Base-by-base conservation (phyloP, 176 grass and related monocot species). In the Triticum urartu region DNA sequence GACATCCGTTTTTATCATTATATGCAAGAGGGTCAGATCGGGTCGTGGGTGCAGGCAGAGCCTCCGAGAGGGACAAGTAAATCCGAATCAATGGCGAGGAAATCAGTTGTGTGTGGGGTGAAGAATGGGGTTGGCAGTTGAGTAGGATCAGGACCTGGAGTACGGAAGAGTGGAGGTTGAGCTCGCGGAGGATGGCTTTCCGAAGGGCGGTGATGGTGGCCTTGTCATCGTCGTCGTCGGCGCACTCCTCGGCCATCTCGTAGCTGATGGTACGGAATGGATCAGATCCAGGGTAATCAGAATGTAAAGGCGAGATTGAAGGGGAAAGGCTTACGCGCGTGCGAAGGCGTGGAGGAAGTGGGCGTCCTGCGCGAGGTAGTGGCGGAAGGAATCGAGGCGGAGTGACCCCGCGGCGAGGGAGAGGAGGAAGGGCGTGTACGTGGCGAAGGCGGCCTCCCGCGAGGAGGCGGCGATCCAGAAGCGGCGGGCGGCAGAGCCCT, bases 171-270 rank as follows among this genome's bases (percentile, higher is more conserved):
- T 98, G 91, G 84, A 92, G 88, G 75, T 86, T 94, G 68, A 98
- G 93, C 75, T 95, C 92, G 5, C 87, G 84, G 38, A 86, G 69
- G 60, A 92, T 68, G 86, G 88, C 78, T 47, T 89, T 90, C 77
- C 92, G 86, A 69, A 98, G 88, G 30, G 72, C 84, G 66, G 47
- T 77, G 83, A 95, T 94, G 81, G 91, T 90, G 71, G 72, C 78
- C 80, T 93, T 98, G 47, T 94, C 93, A 21, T 98, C 96, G 28
- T 98, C 96, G 14, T 98, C 96, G 45, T 94, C 97, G 74, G 97
- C 92, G 86, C 86, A 95, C 48, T 95, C 96, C 83, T 94, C 93
- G 67, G 93, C 93, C 86, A 95, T 91, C 84, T 98, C 91, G 85
- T 98, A 98, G 40, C 96, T 98, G 86, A 45, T 67, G 36, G 48